Evolutionary conservation across 1,139 yeast genomes (phyloP), one percentile per base, ranked within the genome.

Genomic region (Pichia terricola): DNA sequence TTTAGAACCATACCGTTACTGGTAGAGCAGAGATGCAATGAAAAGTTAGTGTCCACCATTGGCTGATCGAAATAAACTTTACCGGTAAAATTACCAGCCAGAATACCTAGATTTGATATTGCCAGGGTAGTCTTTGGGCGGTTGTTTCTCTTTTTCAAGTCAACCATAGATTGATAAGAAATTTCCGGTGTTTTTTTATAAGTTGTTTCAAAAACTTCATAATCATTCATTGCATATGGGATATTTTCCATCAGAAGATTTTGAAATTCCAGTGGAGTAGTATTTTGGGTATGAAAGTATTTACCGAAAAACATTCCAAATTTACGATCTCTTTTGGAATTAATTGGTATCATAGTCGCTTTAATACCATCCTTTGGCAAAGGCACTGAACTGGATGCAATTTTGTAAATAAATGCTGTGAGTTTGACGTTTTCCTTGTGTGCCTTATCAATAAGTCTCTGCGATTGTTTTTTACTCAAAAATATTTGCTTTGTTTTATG

Each of bases 21-120:
- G 5, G 42, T 40, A 9, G 45, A 33, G 9, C 40, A 5, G 6
- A 43, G n/a, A 27, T 50, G 48, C 8, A 47, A 25, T 7, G 41
- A 48, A 38, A 44, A 46, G 9, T 39, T 43, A 9, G 49, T 37
- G 26, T 50, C 51, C n/a, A 50, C 48, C 42, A 46, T 36, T n/a
- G 52, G 43, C 37, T 50, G 52, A 37, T 46, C 51, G 37, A 50
- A 50, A 37, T 45, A 50, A 4, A 37, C 40, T 7, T 36, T 26
- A 8, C 11, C n/a, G 26, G 34, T 39, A 2, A 10, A 22, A 1
- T 8, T 6, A 3, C 40, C 26, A 3, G 31, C 7, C 7, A 45
- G 3, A 11, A 40, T 33, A 26, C 49, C 49, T 3, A 50, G n/a
- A 27, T 50, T 50, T 3, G 51, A 48, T 33, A 48, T 48, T 11